Evolutionary conservation across 495 filamentous ascomycete genomes (phyloP).

Genomic region (Penicillium tannophilum): DNA sequence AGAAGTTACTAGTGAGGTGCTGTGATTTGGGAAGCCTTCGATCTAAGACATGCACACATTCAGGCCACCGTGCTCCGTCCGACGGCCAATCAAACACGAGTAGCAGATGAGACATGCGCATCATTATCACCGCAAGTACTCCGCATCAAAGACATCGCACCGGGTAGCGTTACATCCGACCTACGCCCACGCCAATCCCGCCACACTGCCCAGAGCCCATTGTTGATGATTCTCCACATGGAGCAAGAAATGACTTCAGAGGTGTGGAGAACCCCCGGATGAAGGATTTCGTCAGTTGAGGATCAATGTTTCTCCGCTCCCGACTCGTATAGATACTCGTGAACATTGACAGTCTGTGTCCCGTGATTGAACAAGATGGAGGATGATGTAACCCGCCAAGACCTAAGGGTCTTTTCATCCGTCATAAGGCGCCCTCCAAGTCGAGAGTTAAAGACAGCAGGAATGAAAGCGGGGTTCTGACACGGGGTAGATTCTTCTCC

Average conservation of each 20-base stretch:
- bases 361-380: too few species aligned
- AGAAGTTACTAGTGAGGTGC: neutral
- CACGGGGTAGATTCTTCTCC: too few species aligned
- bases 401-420: too few species aligned
- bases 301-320: conserved; percentile 5
- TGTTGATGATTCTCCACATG: neutral
- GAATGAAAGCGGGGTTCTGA: too few species aligned
- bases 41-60: conserved; percentile 1
- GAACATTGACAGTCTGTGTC: too few species aligned
- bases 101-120: conserved; percentile 30
- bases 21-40: neutral
- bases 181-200: conserved; percentile 1
- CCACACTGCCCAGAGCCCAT: neutral
- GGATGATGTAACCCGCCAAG: too few species aligned
- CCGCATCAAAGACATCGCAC: conserved; percentile 22
- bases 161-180: conserved; percentile 27
- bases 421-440: too few species aligned
- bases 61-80: conserved; percentile 1
- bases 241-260: neutral
- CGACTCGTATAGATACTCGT: neutral
- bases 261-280: neutral
- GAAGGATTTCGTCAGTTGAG: neutral
- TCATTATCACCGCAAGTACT: conserved; percentile 20
- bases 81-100: conserved; percentile 20
- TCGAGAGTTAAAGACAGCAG: too few species aligned